Percentiles rank a stretch among this genome's conserved stretches.
phyloP scores from a whole-genome alignment of 2,329 filamentous ascomycete genomes.

The Aspergillus costaricaensis region DNA sequence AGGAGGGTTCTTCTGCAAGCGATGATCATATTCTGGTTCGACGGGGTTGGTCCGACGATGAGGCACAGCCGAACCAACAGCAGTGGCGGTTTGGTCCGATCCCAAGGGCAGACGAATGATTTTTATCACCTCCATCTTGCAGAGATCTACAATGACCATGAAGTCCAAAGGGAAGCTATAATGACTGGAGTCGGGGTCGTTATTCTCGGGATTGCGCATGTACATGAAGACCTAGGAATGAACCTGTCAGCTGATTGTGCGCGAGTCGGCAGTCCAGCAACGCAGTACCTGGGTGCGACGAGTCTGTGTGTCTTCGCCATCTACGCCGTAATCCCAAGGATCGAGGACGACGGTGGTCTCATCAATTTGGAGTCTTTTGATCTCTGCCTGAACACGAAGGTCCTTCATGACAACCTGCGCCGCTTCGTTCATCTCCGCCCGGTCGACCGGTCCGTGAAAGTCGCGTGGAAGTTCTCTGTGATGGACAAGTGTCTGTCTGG shows the following conservation, averaged over 20 bases:
- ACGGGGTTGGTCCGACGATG: constrained; percentile 27
- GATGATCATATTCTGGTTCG: constrained; percentile 37
- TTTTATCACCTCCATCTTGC: constrained; percentile 52
- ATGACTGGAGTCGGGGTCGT: constrained; percentile 52
- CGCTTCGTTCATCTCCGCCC: background rate
- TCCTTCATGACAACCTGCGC: background rate
- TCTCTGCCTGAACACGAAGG: background rate
- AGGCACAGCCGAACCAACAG: background rate
- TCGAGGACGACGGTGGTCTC: background rate
- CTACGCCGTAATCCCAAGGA: constrained; percentile 7
- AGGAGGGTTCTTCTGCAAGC: constrained; percentile 21
- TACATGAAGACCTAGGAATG: constrained; percentile 7
- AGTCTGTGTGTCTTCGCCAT: background rate
- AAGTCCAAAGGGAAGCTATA: constrained; percentile 61
- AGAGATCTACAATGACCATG: constrained; percentile 51
- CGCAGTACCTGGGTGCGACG: no score
- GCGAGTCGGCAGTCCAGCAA: no score
- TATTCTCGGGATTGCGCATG: background rate
- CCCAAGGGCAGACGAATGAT: constrained; percentile 52
- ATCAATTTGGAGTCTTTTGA: background rate
- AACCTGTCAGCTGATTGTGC: no score
- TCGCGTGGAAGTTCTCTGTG: background rate
- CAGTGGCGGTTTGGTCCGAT: constrained; percentile 38
- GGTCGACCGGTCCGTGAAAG: background rate
- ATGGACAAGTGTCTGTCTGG: background rate